Evolutionary conservation across 306 rosid genomes (phyloP).

Genomic region (Cucurbita moschata): DNA sequence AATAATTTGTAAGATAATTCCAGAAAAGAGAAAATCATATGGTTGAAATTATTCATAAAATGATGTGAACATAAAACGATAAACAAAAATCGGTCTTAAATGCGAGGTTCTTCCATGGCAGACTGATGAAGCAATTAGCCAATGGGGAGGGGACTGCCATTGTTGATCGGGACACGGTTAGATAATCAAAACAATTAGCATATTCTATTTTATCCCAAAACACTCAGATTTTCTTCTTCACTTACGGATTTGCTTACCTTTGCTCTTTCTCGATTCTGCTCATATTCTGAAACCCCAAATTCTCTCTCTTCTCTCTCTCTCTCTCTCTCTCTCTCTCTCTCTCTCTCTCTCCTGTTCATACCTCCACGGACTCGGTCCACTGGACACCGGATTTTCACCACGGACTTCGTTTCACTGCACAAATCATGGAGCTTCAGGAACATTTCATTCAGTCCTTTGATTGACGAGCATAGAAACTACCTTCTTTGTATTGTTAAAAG

Average conservation of each 20-base stretch:
- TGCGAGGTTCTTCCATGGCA: not conserved
- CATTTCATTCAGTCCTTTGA: constrained; percentile 3
- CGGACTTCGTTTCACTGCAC: not conserved
- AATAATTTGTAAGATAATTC: not conserved
- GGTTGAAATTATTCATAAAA: not conserved
- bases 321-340: not conserved
- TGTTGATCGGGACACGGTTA: not conserved
- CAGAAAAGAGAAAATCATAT: not conserved
- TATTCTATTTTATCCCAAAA: constrained; percentile 1
- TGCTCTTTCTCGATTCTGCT: constrained; percentile 2
- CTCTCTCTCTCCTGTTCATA: not conserved
- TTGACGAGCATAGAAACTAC: not conserved
- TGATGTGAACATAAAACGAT: not conserved
- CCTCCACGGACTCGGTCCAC: not conserved
- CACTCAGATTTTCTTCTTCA: not conserved
- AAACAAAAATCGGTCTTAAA: not conserved
- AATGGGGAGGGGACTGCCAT: not conserved
- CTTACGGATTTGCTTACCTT: not conserved
- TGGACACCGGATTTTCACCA: not conserved
- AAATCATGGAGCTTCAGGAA: constrained; percentile 5
- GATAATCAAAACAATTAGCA: not conserved
- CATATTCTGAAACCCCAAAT: not conserved
- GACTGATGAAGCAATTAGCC: not conserved
- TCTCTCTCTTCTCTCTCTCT: not conserved
- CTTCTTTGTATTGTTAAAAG: not conserved